Base-by-base conservation (phyloP, 306 rosid species). In the Rosa multiflora region DNA sequence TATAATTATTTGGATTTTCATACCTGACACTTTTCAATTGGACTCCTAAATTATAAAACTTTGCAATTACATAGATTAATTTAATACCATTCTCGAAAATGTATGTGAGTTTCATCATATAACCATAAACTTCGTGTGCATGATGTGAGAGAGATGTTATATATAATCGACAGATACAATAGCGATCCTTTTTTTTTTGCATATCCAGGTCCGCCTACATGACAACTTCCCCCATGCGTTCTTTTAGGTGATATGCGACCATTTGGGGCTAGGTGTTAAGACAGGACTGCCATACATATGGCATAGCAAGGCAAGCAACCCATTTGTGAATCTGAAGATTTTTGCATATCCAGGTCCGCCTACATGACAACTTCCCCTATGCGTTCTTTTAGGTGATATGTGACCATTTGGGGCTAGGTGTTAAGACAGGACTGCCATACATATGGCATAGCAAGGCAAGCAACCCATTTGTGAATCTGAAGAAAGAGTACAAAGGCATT, bases 231-330 rank as follows among this genome's bases (percentile, higher is more conserved):
- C 77, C 26, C 17, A 2, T 52, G 20, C 52, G 61, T 12, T 40
- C 15, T 44, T 77, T 52, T 61, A 84, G 88, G 89, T 88, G 66
- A 86, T 86, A 12, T 84, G 88, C 68, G 84, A 84, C 84, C 89
- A 84, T 82, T 73, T 84, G 82, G 55, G 77, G 3, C 69, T 81
- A 3, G 88, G 87, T 12, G 88, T 84, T 20, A 88, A 88, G 71
- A 84, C 88, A 59, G 87, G 89, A 58, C 69, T 82, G 67, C 84
- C 90, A 21, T 86, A 86, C 79, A 80, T 88, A 71, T 84, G 88
- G 87, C 87, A 82, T 48, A 78, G 87, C 88, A 88, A 88, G 73
- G 89, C 88, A 76, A 86, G 91, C 81, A 88, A 88, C 80, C 89
- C 88, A 42, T 82, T 86, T 70, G 73, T 74, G 35, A 88, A 84